Evolutionary conservation across 805 yeast genomes (phyloP), one percentile per base, ranked within the genome.

Genomic region (Zygoascus bituminiphila): DNA sequence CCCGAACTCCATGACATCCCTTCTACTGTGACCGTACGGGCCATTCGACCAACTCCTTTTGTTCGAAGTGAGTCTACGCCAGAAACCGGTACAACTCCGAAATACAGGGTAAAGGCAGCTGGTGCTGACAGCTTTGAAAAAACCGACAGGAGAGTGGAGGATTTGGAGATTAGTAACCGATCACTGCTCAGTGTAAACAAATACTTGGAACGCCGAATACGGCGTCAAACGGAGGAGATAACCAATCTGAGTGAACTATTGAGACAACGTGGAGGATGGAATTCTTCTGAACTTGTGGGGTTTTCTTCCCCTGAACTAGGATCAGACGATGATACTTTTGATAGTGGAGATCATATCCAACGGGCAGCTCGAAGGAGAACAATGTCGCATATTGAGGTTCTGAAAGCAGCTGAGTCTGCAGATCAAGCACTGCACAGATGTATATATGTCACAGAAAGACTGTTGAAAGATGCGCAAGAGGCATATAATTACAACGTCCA

Each of bases 141-240:
- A 31, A 33, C 52, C 2, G 53, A 57, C 24, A 49, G 65, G 5
- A 61, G 57, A 44, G 53, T 62, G n/a, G 43, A 55, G 46, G 65
- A 62, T 42, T 47, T 62, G 25, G 64, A 62, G 40, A 58, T 62
- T n/a, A 54, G 64, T 15, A 62, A 62, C 50, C 43, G 55, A 19
- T 60, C 63, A 15, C 48, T 62, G 31, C 40, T 58, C 35, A 51
- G 58, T 2, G 50, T 61, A 22, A 62, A 62, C 48, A 53, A 54
- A 25, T 56, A 55, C 29, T 52, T 62, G 29, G 65, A 62, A 42
- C 51, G 52, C 14, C 48, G 50, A 26, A 39, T 60, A 23, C 55
- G 60, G 2, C 47, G 50, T 10, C 62, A 58, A 45, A 31, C 40
- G n/a, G 52, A 53, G 15, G 60, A 57, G 10, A 45, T 61, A 7